These are phyloP conservation scores for Atkinsonella hypoxylon DNA, from an alignment of 2,329 filamentous ascomycete genomes.

Conservation along the genomic window DNA sequence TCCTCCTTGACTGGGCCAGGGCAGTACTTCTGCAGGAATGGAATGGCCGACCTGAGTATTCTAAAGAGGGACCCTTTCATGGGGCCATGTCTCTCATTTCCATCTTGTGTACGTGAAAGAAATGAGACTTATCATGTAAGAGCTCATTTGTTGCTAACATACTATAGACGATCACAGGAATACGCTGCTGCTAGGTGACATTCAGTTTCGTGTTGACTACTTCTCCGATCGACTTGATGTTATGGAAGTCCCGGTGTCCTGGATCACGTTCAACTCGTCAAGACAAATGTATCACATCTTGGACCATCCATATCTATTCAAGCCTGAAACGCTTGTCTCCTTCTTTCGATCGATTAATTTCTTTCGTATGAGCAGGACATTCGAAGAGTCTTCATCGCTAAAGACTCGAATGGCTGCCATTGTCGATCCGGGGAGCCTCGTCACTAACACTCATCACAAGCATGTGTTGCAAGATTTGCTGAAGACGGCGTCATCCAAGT, in stretches of 20 bases:
- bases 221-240: constrained; percentile 65
- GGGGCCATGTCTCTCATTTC: constrained; percentile 65
- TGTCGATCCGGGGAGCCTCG: constrained; percentile 40
- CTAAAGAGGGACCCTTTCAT: constrained; percentile 59
- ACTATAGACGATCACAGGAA: constrained; percentile 47
- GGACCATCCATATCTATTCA: constrained; percentile 72
- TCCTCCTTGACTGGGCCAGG: constrained; percentile 59
- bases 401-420: constrained; percentile 45
- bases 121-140: not conserved
- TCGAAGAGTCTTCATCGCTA: constrained; percentile 54
- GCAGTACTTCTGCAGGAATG: constrained; percentile 68
- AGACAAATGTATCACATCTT: constrained; percentile 61
- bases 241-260: constrained; percentile 62
- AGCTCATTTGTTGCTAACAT: constrained; percentile 9
- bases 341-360: constrained; percentile 88
- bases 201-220: constrained; percentile 64
- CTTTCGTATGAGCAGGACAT: constrained; percentile 69
- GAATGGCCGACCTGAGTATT: constrained; percentile 62
- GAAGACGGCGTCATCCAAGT: constrained; percentile 55
- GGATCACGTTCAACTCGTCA: constrained; percentile 49
- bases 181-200: constrained; percentile 50
- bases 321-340: constrained; percentile 55
- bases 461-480: constrained; percentile 50
- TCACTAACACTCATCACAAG: constrained; percentile 46
- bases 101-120: constrained; percentile 52